Evolutionary conservation across 495 filamentous ascomycete genomes (phyloP), one percentile per base, ranked within the genome.

Genomic region (Collariella sp.): DNA sequence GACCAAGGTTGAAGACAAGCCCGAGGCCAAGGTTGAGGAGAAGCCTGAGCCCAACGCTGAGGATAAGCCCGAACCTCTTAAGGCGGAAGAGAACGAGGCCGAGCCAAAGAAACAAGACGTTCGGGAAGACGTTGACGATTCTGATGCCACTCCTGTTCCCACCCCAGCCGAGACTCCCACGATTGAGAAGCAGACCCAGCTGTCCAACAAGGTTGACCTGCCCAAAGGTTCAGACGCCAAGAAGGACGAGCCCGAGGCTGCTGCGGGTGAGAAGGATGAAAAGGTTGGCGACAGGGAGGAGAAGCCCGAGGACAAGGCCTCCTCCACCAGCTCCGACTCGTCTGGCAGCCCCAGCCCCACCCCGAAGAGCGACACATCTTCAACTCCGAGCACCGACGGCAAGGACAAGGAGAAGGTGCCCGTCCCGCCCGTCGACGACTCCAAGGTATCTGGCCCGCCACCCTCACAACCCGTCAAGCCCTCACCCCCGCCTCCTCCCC

Each of bases 321-420:
- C 60, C 24, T 44, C 55, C 7, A 54, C 42, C 15, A 60, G 52
- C 52, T 63, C 63, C 22, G 42, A 52, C 34, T 62, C 64, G 15
- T 56, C 62, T 2, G 53, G 61, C 35, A 62, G 58, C 22, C 59
- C 64, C 7, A 49, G 61, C 9, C 39, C 62, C 46, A 71, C 68
- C 0, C 68, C 68, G 16, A 68, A 65, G 53, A 68, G 57, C 26
- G 63, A 66, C 16, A 22, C 52, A 11, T 58, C 68, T 1, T 44
- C 57, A 5, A 56, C 62, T 3, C 46, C 46, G 2, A 57, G 53
- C 15, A 42, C 54, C 12, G 57, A 61, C 18, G 50, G 54, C 36
- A 57, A 65, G 34, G 52, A 56, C 26, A 58, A 62, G 46, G 64
- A 69, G 26, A 67, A 68, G 59, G 62, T 67, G 7, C 57, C 62